phyloP scores from a whole-genome alignment of 2,329 filamentous ascomycete genomes.

The Botrytis tulipae region DNA sequence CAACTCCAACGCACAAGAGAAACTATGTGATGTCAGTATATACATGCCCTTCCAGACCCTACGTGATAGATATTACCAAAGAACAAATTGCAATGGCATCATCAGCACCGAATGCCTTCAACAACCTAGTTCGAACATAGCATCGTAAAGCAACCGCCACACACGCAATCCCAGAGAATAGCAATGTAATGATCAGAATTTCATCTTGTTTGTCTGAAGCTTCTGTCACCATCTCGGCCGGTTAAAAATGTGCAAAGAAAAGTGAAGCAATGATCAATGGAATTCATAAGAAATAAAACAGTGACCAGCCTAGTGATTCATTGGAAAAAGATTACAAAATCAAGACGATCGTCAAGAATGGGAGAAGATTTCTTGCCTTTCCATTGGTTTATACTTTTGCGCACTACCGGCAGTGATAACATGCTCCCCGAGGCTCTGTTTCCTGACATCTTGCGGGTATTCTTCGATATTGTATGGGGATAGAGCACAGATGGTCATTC shows the following conservation, averaged over 20 bases:
- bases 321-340: background rate
- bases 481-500: background rate
- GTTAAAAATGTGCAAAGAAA: background rate
- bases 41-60: background rate
- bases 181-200: conserved; percentile 26
- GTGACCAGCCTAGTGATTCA: background rate
- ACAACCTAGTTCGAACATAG: conserved; percentile 46
- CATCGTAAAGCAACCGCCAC: conserved; percentile 44
- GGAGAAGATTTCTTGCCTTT: background rate
- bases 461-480: background rate
- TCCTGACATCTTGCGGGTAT: background rate
- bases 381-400: background rate
- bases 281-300: background rate
- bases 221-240: conserved; percentile 8
- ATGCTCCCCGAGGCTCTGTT: background rate
- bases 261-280: background rate
- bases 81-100: conserved; percentile 50
- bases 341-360: background rate
- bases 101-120: conserved; percentile 46
- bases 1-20: conserved; percentile 25
- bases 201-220: conserved; percentile 3
- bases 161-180: conserved; percentile 42
- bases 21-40: conserved; percentile 22
- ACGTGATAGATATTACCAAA: conserved; percentile 41
- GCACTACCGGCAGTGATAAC: background rate